Evolutionary conservation across 2,329 filamentous ascomycete genomes (phyloP).

Genomic region (Fonsecaea pedrosoi): DNA sequence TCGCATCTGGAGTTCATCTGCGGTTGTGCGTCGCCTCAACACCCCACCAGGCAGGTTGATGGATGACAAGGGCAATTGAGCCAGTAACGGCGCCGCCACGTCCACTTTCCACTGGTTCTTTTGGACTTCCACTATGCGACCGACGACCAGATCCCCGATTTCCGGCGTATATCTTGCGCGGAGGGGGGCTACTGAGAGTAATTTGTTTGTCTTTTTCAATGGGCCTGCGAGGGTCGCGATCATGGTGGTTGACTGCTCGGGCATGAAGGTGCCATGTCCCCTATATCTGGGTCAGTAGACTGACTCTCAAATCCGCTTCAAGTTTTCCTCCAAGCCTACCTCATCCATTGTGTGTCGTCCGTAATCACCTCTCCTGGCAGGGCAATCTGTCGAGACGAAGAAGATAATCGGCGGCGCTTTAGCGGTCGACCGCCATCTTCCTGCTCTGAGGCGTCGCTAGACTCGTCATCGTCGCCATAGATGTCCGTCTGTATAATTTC

Average conservation of each 20-base stretch:
- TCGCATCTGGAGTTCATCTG: constrained; percentile 95
- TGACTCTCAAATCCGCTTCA: constrained; percentile 52
- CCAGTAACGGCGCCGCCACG: constrained; percentile 84
- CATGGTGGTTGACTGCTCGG: constrained; percentile 65
- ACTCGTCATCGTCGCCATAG: constrained; percentile 50
- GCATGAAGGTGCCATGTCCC: constrained; percentile 85
- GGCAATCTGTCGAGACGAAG: constrained; percentile 64
- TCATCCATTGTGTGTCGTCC: constrained; percentile 95
- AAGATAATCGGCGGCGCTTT: constrained; percentile 48
- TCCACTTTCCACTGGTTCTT: constrained; percentile 93
- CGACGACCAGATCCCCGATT: constrained; percentile 94
- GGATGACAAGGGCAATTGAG: constrained; percentile 80
- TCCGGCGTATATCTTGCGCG: constrained; percentile 93
- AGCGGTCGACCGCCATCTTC: constrained; percentile 52
- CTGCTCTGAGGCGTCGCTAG: constrained; percentile 57
- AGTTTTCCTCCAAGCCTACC: constrained; percentile 20
- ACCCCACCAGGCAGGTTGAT: constrained; percentile 97
- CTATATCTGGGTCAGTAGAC: constrained; percentile 51
- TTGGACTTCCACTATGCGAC: constrained; percentile 94
- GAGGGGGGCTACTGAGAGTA: constrained; percentile 87
- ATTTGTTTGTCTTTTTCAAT: constrained; percentile 92
- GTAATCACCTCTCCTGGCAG: constrained; percentile 91
- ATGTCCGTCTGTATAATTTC: constrained; percentile 41
- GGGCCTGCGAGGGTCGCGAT: constrained; percentile 89
- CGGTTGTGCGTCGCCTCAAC: constrained; percentile 86